Base-by-base conservation (phyloP, 129 eudicot species). In the Gnaphalium uliginosum region DNA sequence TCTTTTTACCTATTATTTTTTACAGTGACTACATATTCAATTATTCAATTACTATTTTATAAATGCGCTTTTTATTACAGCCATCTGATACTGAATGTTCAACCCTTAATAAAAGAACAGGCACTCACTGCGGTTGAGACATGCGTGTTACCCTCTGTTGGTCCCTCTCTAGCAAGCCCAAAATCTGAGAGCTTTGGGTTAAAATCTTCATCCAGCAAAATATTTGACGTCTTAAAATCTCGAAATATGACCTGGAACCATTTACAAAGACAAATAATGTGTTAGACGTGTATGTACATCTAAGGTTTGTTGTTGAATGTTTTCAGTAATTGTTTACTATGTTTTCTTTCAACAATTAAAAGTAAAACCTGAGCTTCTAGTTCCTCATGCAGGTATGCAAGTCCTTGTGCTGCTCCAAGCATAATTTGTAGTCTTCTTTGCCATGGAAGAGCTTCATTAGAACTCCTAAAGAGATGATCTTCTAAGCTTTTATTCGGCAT, bases 121-220 rank as follows among this genome's bases (percentile, higher is more conserved):
- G 39, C 24, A 87, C 89, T 73, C 81, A 93, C 98, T 30, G 89
- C 89, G 5, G 96, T 88, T 6, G 98, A 88, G 56, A 93, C 96
- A 66, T 90, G 98, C 24, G 95, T 86, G 18, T 83, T 81, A 26
- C 87, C 98, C 64, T 77, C 91, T 9, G 95, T 83, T 15, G 97
- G 98, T 33, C 97, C 97, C 60, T 93, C 98, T 66, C 98, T 80
- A 33, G 97, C 98, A 69, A 93, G 96, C 80, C 98, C 98, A 67
- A 93, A 93, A 63, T 93, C 98, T 8, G 98, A 93, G 68, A 93
- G 95, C 89, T 88, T 93, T 4, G 98, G 92, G 65, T 87, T 78
- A 68, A 88, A 93, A 60, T 90, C 83, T 60, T 84, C 87, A 75
- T 93, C 91, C 84, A 93, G 58, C 9, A 93, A 81, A 71, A 93